Conservation (phyloP, 352 stramenopile genomes). For the Phytophthora constricta region DNA sequence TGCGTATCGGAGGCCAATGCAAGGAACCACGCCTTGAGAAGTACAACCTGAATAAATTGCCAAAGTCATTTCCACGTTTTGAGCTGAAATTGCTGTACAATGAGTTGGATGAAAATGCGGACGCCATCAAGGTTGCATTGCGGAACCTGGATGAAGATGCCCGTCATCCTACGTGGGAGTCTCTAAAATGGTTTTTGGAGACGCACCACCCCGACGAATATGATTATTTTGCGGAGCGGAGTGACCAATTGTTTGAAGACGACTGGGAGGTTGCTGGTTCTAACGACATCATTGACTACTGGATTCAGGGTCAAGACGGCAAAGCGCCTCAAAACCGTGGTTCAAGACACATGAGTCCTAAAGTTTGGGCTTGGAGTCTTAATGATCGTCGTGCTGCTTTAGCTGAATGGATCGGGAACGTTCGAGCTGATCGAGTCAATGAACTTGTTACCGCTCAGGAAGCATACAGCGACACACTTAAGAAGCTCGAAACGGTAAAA, state of each 20-base stretch:
- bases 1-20: slow-evolving; percentile 78
- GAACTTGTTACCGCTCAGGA: slow-evolving; percentile 41
- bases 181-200: slow-evolving; percentile 43
- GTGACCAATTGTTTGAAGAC: slow-evolving; percentile 29
- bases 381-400: slow-evolving; percentile 32
- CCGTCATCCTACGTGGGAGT: slow-evolving; percentile 36
- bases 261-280: slow-evolving; percentile 44
- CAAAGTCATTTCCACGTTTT: slow-evolving; percentile 29
- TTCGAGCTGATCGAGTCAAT: slow-evolving; percentile 25
- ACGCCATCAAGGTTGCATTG: slow-evolving; percentile 21
- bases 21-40: slow-evolving; percentile 60
- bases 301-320: slow-evolving; percentile 40
- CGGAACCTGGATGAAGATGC: slow-evolving; percentile 17
- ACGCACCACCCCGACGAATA: slow-evolving; percentile 35
- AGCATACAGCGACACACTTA: slow-evolving; percentile 33
- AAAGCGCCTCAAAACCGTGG: slow-evolving; percentile 6
- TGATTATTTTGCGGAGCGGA: slow-evolving; percentile 38
- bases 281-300: slow-evolving; percentile 47
- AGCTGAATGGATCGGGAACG: slow-evolving; percentile 26
- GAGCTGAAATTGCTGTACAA: slow-evolving; percentile 44
- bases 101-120: slow-evolving; percentile 36
- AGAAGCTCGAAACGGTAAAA: slow-evolving; percentile 39
- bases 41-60: slow-evolving; percentile 44
- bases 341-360: slow-evolving; percentile 1
- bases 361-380: slow-evolving; percentile 44